phyloP scores from a whole-genome alignment of 2,329 filamentous ascomycete species.

The Aaosphaeria pasadenensis region DNA sequence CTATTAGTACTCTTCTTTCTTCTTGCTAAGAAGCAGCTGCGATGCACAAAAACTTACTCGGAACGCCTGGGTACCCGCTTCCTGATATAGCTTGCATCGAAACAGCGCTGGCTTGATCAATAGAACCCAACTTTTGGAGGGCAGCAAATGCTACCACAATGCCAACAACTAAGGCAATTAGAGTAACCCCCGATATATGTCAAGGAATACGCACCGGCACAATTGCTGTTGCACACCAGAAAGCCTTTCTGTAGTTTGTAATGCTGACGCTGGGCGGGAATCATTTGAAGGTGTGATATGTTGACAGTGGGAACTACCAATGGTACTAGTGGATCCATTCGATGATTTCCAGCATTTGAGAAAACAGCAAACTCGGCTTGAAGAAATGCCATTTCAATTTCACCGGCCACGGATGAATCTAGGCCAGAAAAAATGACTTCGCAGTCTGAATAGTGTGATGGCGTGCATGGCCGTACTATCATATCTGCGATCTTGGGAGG shows the following conservation, averaged over 20 bases:
- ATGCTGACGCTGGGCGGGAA: constrained; percentile 79
- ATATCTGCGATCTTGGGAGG: constrained; percentile 61
- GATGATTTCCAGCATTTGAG: constrained; percentile 97
- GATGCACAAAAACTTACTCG: constrained; percentile 40
- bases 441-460: constrained; percentile 81
- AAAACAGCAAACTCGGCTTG: constrained; percentile 87
- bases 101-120: constrained; percentile 43
- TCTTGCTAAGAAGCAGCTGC: not conserved
- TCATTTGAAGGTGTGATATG: constrained; percentile 78
- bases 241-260: constrained; percentile 78
- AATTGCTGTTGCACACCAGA: constrained; percentile 97
- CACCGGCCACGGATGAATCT: constrained; percentile 84
- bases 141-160: constrained; percentile 61
- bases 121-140: not conserved
- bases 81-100: constrained; percentile 86
- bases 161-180: constrained; percentile 86
- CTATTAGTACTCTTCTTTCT: not conserved
- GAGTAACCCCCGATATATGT: constrained; percentile 84
- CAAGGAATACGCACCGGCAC: constrained; percentile 50
- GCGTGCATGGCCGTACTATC: constrained; percentile 79
- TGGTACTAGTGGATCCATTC: constrained; percentile 83
- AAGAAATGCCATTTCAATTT: constrained; percentile 79
- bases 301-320: constrained; percentile 96
- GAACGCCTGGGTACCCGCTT: constrained; percentile 85
- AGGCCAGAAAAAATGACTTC: constrained; percentile 92